Conservation (phyloP, 768 basidiomycete species). For the Amanita rimosa region DNA sequence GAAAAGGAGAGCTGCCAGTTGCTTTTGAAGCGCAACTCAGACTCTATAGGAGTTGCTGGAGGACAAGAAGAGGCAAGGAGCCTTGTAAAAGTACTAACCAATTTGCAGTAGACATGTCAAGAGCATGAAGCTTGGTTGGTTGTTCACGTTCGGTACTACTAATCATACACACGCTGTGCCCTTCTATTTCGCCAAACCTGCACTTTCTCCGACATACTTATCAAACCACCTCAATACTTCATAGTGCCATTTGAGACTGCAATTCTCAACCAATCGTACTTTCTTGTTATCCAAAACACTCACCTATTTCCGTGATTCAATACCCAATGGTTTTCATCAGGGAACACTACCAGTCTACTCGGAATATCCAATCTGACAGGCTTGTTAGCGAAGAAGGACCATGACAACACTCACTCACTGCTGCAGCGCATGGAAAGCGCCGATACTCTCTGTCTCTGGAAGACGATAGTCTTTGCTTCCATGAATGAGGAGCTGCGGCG, state of each 20-base stretch:
- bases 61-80: background rate
- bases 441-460: conserved; percentile 76
- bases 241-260: conserved; percentile 86
- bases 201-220: conserved; percentile 38
- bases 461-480: conserved; percentile 84
- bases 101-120: conserved; percentile 3
- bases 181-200: background rate
- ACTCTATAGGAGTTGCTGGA: background rate
- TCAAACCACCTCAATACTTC: conserved; percentile 92
- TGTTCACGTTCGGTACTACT: background rate
- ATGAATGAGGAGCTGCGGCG: conserved; percentile 77
- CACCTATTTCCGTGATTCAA: conserved; percentile 68
- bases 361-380: conserved; percentile 50
- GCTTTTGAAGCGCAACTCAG: no score
- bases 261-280: background rate
- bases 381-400: background rate
- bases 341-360: conserved; percentile 74
- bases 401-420: conserved; percentile 37
- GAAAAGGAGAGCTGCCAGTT: no score
- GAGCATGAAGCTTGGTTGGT: background rate
- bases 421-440: conserved; percentile 76
- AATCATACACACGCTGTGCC: no score
- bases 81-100: conserved; percentile 2
- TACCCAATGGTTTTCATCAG: conserved; percentile 92
- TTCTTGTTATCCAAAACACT: conserved; percentile 7